A percentile compares a stretch with the other conserved stretches of the same genome.
phyloP scores from a whole-genome alignment of 257 asterid species.

The Ilex aquifolium region DNA sequence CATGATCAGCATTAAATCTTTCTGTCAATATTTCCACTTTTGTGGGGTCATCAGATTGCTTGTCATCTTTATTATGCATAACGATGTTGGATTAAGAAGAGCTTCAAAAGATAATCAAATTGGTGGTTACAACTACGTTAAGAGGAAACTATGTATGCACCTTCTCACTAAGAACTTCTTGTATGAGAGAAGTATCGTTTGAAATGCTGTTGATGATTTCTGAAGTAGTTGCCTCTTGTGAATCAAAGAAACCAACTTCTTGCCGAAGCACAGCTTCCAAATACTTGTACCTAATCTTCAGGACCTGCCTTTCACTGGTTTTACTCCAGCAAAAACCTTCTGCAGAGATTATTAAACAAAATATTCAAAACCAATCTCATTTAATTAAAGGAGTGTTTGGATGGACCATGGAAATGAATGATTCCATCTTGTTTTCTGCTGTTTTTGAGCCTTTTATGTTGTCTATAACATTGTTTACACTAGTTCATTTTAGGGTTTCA shows the following conservation, averaged over 20 bases:
- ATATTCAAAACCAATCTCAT: too few relatives aligned
- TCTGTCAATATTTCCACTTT: too few relatives aligned
- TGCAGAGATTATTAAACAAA: constrained; percentile 13
- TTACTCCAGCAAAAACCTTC: constrained; percentile 96
- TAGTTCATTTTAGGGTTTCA: constrained; percentile 4
- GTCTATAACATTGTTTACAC: not conserved
- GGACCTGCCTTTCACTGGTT: constrained; percentile 70
- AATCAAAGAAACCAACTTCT: constrained; percentile 87
- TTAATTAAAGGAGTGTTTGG: not conserved
- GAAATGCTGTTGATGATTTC: constrained; percentile 75
- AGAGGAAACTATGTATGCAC: constrained; percentile 18
- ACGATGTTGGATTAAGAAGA: too few relatives aligned
- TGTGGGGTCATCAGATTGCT: too few relatives aligned
- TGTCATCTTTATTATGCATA: too few relatives aligned
- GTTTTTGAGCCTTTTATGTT: not conserved
- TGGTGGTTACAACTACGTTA: not conserved
- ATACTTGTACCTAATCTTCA: constrained; percentile 70
- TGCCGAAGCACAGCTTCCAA: constrained; percentile 75
- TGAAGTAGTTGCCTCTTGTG: constrained; percentile 82
- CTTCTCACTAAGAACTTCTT: constrained; percentile 89
- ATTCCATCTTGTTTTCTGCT: not conserved
- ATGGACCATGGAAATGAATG: not conserved
- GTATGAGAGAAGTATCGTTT: constrained; percentile 73
- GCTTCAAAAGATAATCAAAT: too few relatives aligned
- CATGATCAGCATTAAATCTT: too few relatives aligned